phyloP scores from a whole-genome alignment of 1,284 basidiomycete genomes.

The Hemileia vastatrix region DNA sequence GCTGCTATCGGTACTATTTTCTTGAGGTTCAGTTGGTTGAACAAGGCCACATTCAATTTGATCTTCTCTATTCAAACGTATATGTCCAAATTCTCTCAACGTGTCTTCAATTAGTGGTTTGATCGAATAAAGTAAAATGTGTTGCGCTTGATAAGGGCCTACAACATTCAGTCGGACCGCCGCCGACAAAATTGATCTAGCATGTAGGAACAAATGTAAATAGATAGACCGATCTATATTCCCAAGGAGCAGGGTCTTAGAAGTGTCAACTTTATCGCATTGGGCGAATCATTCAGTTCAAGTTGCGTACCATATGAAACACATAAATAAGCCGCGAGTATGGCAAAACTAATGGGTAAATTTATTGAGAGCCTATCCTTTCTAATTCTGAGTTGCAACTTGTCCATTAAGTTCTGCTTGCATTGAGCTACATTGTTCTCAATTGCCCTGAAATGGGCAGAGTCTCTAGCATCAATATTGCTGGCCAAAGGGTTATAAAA shows the following conservation, averaged over 20 bases:
- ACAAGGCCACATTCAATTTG: conserved; percentile 6
- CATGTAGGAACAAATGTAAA: conserved; percentile 85
- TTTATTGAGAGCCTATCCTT: conserved; percentile 46
- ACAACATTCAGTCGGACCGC: conserved; percentile 81
- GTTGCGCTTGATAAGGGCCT: conserved; percentile 87
- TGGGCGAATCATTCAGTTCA: no score
- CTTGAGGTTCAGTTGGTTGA: conserved; percentile 47
- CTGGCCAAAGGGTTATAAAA: no score
- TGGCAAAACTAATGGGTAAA: conserved; percentile 79
- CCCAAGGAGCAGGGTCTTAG: neutral
- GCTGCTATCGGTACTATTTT: conserved; percentile 41
- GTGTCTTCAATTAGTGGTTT: conserved; percentile 57
- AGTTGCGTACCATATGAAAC: conserved; percentile 12
- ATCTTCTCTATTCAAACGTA: conserved; percentile 7
- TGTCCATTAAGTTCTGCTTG: conserved; percentile 51
- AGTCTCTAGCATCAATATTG: no score
- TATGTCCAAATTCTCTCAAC: conserved; percentile 28
- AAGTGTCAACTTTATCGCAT: neutral
- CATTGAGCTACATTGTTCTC: no score
- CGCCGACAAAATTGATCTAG: conserved; percentile 75
- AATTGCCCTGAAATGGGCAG: no score
- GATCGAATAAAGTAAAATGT: conserved; percentile 66
- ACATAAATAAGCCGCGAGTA: conserved; percentile 54
- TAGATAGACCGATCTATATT: conserved; percentile 60
- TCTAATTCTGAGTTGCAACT: conserved; percentile 59